phyloP scores from a whole-genome alignment of 495 filamentous ascomycete species.

The Aspergillus carlsbadensis region DNA sequence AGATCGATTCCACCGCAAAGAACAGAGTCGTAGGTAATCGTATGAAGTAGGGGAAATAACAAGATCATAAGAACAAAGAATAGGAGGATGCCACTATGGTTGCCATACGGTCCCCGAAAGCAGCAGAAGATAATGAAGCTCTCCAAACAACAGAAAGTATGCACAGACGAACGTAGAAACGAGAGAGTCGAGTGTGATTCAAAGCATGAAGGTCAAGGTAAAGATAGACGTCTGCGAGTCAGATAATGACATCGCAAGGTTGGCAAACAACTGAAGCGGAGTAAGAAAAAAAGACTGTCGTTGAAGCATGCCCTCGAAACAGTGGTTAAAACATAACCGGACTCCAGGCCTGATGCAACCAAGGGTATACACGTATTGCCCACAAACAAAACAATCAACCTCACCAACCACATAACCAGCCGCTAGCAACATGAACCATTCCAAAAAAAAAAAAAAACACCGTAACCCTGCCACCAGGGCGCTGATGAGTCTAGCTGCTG shows the following conservation, averaged over 20 bases:
- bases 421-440: conserved; percentile 14
- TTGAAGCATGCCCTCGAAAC: conserved; percentile 14
- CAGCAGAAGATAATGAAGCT: background rate
- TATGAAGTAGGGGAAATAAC: background rate
- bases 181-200: conserved; percentile 3
- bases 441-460: conserved; percentile 20
- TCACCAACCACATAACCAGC: conserved; percentile 14
- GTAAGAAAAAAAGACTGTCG: background rate
- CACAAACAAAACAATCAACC: conserved; percentile 14
- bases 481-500: conserved; percentile 9
- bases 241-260: conserved; percentile 3
- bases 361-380: conserved; percentile 16
- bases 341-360: conserved; percentile 26
- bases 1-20: background rate
- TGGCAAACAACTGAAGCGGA: background rate
- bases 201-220: background rate
- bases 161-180: background rate
- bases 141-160: background rate
- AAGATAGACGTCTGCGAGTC: conserved; percentile 3
- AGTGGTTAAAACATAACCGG: conserved; percentile 18
- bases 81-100: background rate
- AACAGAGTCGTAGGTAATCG: background rate
- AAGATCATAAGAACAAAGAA: background rate
- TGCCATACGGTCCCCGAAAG: background rate
- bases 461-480: conserved; percentile 14